Evolutionary conservation across 129 eudicot genomes (phyloP).

Genomic region (Dittrichia graveolens): DNA sequence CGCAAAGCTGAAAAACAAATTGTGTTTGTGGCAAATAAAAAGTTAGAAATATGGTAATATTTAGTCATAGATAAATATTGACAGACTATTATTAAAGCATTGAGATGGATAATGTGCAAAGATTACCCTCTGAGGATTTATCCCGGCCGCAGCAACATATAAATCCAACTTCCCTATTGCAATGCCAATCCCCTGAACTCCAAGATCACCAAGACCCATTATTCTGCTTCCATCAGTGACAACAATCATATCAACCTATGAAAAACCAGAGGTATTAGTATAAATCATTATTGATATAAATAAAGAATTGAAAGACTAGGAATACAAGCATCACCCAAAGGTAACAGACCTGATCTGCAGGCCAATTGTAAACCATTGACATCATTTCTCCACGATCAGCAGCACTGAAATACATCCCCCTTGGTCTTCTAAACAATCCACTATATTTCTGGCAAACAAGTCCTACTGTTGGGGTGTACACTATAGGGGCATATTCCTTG

Average conservation of each 20-base stretch:
- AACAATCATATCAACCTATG: constrained; percentile 97
- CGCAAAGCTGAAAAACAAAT: background rate
- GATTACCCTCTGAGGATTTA: constrained; percentile 92
- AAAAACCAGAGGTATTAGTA: constrained; percentile 3
- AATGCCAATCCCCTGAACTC: constrained; percentile 96
- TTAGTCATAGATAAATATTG: background rate
- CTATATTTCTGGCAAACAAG: constrained; percentile 97
- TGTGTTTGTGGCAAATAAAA: constrained; percentile 6
- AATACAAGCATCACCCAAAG: constrained; percentile 4
- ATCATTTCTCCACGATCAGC: constrained; percentile 99
- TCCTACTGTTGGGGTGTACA: constrained; percentile 97
- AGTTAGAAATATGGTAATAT: background rate
- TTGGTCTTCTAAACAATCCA: constrained; percentile 93
- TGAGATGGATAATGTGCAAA: constrained; percentile 27
- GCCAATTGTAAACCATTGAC: constrained; percentile 99
- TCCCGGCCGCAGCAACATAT: constrained; percentile 99
- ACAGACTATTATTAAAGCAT: background rate
- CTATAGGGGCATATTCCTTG: constrained; percentile 97
- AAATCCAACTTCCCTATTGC: constrained; percentile 93
- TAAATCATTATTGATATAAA: background rate
- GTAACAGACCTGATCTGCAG: constrained; percentile 77
- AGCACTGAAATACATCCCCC: constrained; percentile 97
- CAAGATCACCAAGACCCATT: constrained; percentile 93
- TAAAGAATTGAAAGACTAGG: background rate
- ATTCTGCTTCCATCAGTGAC: constrained; percentile 98